A percentile compares a stretch with the other conserved stretches of the same genome.
Evolutionary conservation across 352 stramenopile genomes (phyloP).

Genomic region (Phytophthora capsici): DNA sequence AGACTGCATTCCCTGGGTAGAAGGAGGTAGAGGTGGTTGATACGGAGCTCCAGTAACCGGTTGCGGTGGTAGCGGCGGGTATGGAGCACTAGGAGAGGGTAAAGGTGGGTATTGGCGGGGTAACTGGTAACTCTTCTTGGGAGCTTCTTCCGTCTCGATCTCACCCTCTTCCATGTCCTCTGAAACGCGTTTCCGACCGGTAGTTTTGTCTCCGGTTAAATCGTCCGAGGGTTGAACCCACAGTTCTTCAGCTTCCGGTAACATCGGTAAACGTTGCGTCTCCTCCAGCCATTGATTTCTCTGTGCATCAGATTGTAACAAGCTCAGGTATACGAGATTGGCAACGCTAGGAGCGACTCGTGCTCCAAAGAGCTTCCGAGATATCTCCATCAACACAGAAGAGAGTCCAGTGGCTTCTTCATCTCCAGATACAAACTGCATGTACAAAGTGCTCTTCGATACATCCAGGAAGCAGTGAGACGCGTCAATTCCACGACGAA

Average conservation of each 20-base stretch:
- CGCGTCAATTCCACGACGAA: constrained; percentile 32
- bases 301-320: constrained; percentile 47
- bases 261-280: constrained; percentile 61
- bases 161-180: constrained; percentile 64
- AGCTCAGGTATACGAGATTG: constrained; percentile 79
- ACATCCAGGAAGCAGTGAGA: constrained; percentile 61
- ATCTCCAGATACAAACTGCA: constrained; percentile 34
- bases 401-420: constrained; percentile 51
- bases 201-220: not conserved
- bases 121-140: constrained; percentile 30
- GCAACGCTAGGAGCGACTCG: constrained; percentile 57
- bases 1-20: constrained; percentile 16
- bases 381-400: constrained; percentile 62
- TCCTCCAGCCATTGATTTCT: constrained; percentile 68
- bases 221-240: constrained; percentile 36
- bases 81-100: constrained; percentile 13
- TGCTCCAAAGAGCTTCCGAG: constrained; percentile 57
- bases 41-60: constrained; percentile 12
- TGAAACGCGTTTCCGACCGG: constrained; percentile 17
- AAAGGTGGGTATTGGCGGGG: constrained; percentile 16
- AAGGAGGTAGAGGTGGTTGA: constrained; percentile 14
- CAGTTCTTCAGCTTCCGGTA: constrained; percentile 42
- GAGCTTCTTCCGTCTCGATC: constrained; percentile 37
- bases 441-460: constrained; percentile 40
- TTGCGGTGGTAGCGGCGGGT: constrained; percentile 13